These are phyloP conservation scores for Naganishia sp. DNA, from an alignment of 1,284 basidiomycete species.

Conservation along the genomic window DNA sequence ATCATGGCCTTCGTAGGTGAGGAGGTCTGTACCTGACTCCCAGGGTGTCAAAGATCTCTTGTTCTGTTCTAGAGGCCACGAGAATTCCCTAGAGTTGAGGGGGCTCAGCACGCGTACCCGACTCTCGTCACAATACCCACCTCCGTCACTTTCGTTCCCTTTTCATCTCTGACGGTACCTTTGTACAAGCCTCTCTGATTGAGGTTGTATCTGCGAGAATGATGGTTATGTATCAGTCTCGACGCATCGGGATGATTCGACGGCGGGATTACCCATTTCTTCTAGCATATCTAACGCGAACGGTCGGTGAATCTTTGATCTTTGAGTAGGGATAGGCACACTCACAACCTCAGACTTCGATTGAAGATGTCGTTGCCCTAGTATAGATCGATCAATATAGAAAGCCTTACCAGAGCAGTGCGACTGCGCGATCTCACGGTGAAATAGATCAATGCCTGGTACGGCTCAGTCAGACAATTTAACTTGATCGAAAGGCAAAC, in stretches of 20 bases:
- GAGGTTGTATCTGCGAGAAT: slow-evolving; percentile 74
- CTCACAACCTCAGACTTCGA: slow-evolving; percentile 62
- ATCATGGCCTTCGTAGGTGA: slow-evolving; percentile 28
- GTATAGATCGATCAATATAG: slow-evolving; percentile 12
- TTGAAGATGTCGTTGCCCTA: slow-evolving; percentile 67
- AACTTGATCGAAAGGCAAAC: background rate
- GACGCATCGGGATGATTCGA: no score
- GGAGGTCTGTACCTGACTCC: slow-evolving; percentile 52
- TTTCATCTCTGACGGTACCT: slow-evolving; percentile 68
- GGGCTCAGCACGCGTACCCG: slow-evolving; percentile 10
- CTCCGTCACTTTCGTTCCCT: slow-evolving; percentile 67
- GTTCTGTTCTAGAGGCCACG: slow-evolving; percentile 76
- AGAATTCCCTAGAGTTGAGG: slow-evolving; percentile 61
- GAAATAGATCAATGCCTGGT: slow-evolving; percentile 75
- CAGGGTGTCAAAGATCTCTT: slow-evolving; percentile 76
- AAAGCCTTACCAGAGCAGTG: background rate
- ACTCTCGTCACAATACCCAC: slow-evolving; percentile 53
- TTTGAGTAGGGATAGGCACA: background rate
- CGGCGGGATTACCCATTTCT: slow-evolving; percentile 10
- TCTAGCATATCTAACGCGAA: slow-evolving; percentile 4
- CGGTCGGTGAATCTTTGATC: background rate
- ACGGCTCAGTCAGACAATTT: background rate
- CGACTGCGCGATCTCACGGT: slow-evolving; percentile 60
- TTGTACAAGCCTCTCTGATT: slow-evolving; percentile 79
- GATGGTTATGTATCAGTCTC: no score